Evolutionary conservation across 2,329 filamentous ascomycete species (phyloP).

Genomic region (Botrytis cinerea): DNA sequence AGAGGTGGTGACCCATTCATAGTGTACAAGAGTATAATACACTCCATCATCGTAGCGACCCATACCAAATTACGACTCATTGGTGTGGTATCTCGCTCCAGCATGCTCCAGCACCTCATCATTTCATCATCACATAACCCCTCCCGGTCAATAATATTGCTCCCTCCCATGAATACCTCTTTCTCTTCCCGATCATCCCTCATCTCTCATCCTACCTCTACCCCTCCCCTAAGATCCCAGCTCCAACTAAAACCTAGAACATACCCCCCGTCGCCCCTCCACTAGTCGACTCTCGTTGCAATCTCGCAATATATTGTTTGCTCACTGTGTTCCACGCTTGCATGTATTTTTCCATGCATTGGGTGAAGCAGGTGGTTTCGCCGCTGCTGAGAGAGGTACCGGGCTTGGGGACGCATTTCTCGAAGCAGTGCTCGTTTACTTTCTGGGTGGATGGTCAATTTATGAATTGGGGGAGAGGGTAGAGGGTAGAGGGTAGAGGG

Average conservation of each 20-base stretch:
- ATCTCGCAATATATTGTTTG: constrained; percentile 59
- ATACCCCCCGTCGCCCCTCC: constrained; percentile 10
- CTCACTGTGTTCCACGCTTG: constrained; percentile 75
- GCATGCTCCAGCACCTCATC: neutral
- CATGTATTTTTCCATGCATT: constrained; percentile 87
- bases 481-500: no score
- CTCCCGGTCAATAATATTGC: neutral
- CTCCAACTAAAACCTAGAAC: neutral
- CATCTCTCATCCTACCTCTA: neutral
- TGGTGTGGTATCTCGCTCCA: neutral
- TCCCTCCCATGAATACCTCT: neutral
- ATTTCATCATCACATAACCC: neutral
- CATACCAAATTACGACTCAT: neutral
- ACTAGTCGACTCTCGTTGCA: constrained; percentile 36
- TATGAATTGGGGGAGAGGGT: constrained; percentile 44
- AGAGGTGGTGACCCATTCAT: neutral
- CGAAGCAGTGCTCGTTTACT: constrained; percentile 80
- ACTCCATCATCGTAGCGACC: neutral
- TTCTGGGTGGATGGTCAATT: constrained; percentile 58
- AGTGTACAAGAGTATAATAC: constrained; percentile 24
- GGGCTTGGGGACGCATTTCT: constrained; percentile 72
- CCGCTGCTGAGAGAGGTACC: constrained; percentile 60
- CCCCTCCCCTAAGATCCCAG: neutral
- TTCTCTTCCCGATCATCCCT: no score
- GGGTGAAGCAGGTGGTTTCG: constrained; percentile 71